Evolutionary conservation across 495 filamentous ascomycete genomes (phyloP).

Genomic region (Lepraria neglecta): DNA sequence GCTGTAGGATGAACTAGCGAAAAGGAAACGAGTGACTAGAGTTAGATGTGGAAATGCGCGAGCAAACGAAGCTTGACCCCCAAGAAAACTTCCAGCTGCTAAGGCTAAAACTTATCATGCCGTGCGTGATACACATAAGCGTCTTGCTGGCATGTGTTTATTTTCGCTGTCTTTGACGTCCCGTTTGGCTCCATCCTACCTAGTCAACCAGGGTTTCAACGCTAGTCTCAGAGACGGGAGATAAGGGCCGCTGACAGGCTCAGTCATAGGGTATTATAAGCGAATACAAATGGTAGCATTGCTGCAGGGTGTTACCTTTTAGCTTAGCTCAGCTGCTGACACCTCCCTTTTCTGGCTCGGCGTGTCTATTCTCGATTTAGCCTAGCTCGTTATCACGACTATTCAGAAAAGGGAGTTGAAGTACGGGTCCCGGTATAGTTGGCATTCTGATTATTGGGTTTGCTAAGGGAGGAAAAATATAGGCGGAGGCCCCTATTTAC

Average conservation of each 20-base stretch:
- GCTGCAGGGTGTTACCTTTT: background rate
- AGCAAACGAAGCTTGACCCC: background rate
- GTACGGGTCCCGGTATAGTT: too few species aligned
- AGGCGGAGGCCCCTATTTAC: too few species aligned
- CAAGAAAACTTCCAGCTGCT: background rate
- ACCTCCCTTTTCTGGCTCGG: background rate
- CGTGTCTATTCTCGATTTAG: background rate
- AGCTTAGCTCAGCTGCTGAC: background rate
- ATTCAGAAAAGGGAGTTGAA: too few species aligned
- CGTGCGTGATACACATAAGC: background rate
- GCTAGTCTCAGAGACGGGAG: background rate
- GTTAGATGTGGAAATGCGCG: background rate
- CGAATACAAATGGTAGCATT: background rate
- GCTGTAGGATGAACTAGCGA: background rate
- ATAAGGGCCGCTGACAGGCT: background rate
- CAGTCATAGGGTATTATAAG: background rate
- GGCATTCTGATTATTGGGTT: too few species aligned
- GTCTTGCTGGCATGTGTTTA: background rate
- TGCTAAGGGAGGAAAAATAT: too few species aligned
- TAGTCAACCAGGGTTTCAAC: background rate
- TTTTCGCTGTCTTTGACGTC: constrained; percentile 3
- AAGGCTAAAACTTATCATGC: background rate
- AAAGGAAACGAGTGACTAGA: background rate
- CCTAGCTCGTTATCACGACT: background rate
- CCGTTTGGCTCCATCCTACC: background rate